A percentile compares a stretch with the other conserved stretches of the same genome.
These are phyloP conservation scores for Clonostachys rosea DNA, from an alignment of 2,329 filamentous ascomycete genomes.

Conservation along the genomic window DNA sequence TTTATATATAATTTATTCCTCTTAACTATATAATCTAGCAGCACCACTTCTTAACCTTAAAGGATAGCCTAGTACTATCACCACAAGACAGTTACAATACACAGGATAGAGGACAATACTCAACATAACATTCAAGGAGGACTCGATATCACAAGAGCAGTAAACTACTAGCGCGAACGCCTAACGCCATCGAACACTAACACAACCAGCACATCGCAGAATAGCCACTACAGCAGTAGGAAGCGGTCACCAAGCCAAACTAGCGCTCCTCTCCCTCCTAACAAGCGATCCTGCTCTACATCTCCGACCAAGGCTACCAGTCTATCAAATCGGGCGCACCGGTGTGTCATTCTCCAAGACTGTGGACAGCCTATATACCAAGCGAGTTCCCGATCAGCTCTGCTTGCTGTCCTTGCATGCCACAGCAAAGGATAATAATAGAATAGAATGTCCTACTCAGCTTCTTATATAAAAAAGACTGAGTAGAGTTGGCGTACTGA, in stretches of 20 bases:
- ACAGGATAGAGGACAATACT: conserved; percentile 23
- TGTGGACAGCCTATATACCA: conserved; percentile 19
- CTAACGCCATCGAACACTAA: conserved; percentile 2
- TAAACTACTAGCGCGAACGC: conserved; percentile 17
- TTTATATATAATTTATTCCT: too few species aligned
- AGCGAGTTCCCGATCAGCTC: too few species aligned
- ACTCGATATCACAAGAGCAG: conserved; percentile 24
- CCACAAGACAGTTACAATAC: conserved; percentile 30
- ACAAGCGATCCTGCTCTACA: conserved; percentile 20
- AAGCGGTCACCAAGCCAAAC: conserved; percentile 20
- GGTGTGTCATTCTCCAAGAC: conserved; percentile 30
- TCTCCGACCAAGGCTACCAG: too few species aligned
- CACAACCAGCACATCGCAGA: conserved; percentile 5
- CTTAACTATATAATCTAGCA: too few species aligned
- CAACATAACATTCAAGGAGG: conserved; percentile 20
- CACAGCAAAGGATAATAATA: too few species aligned
- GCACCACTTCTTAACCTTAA: too few species aligned
- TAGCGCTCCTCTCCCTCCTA: conserved; percentile 12
- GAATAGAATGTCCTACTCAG: too few species aligned
- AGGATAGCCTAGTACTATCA: conserved; percentile 37
- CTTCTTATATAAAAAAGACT: too few species aligned
- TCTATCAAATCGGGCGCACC: conserved; percentile 28
- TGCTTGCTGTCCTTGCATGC: too few species aligned
- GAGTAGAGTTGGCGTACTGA: too few species aligned
- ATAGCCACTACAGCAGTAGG: conserved; percentile 11